phyloP scores from a whole-genome alignment of 495 filamentous ascomycete genomes.

The Penicillium chermesinum region DNA sequence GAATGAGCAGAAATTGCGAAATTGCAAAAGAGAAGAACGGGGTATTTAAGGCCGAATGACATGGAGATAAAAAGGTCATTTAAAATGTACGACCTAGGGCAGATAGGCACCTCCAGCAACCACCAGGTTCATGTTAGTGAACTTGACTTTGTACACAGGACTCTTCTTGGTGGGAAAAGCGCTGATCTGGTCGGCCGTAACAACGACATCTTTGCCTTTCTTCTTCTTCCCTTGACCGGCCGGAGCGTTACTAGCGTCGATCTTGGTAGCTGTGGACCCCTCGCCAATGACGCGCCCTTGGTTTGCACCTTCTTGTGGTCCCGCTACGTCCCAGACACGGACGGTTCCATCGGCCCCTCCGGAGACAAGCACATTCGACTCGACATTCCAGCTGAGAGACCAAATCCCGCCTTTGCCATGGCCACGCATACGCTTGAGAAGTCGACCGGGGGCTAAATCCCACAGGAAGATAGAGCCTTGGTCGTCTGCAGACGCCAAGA shows the following conservation, averaged over 20 bases:
- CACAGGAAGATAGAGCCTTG: constrained; percentile 85
- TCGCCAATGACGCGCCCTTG: constrained; percentile 58
- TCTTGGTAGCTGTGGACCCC: constrained; percentile 47
- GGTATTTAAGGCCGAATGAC: constrained; percentile 28
- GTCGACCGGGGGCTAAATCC: constrained; percentile 77
- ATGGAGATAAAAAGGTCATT: constrained; percentile 4
- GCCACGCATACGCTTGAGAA: constrained; percentile 86
- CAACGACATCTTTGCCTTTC: constrained; percentile 83
- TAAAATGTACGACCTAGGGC: constrained; percentile 29
- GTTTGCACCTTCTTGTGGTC: constrained; percentile 48
- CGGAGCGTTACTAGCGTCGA: constrained; percentile 40
- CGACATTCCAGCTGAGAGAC: constrained; percentile 84
- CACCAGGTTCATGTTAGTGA: constrained; percentile 89
- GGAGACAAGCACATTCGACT: constrained; percentile 81
- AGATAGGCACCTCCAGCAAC: constrained; percentile 82
- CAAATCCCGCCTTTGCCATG: constrained; percentile 93
- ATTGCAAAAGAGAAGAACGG: constrained; percentile 11
- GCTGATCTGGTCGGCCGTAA: constrained; percentile 87
- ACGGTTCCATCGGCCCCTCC: constrained; percentile 91
- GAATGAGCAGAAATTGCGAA: too few species aligned
- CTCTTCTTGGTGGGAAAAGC: constrained; percentile 94
- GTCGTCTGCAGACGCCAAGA: constrained; percentile 81
- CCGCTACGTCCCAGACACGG: constrained; percentile 84
- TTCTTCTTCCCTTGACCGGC: constrained; percentile 49
- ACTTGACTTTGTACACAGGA: constrained; percentile 87